Evolutionary conservation across 345 rosid genomes (phyloP), one percentile per base, ranked within the genome.

Genomic region (Litchi chinensis): DNA sequence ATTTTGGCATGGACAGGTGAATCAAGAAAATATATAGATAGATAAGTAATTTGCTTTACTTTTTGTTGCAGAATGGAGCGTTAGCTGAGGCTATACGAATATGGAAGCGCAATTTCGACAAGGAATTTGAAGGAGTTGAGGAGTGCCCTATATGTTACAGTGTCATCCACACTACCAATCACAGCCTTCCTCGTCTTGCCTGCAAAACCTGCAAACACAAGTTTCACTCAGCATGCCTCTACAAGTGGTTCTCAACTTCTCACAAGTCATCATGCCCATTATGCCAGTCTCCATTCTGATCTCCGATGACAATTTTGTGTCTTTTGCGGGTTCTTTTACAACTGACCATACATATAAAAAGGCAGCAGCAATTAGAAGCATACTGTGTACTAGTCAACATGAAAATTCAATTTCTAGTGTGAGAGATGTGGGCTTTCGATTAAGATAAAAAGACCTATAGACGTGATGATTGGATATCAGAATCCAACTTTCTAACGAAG

Each of bases 91-190:
- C 99, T 32, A 94, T 95, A 71, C 76, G 89, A 60, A 91, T 88
- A 85, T 95, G 99, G 99, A 95, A 95, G 84, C 87, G 82, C 74
- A 95, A 95, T 83, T 89, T 93, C 2, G 99, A 95, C 88, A 94
- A 94, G 87, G 98, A 92, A 83, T 95, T 95, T 78, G 92, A 93
- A 88, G 99, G 99, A 73, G 89, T 95, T 56, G 99, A 95, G 80
- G 99, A 95, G 87, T 95, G 99, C 77, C 99, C 98, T 10, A 95
- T 95, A 70, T 95, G 99, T 82, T 95, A 95, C 88, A 95, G 98
- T 82, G 97, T 95, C 78, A 94, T 95, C 74, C 99, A 95, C 85
- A 92, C 97, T 21, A 83, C 78, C 37, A 91, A 94, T 82, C 98
- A 92, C 82, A 90, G 92, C 89, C 95, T 92, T 76, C 98, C 99